Evolutionary conservation across 2,329 filamentous ascomycete species (phyloP), one percentile per base, ranked within the genome.

Genomic region (Alternaria consortialis): DNA sequence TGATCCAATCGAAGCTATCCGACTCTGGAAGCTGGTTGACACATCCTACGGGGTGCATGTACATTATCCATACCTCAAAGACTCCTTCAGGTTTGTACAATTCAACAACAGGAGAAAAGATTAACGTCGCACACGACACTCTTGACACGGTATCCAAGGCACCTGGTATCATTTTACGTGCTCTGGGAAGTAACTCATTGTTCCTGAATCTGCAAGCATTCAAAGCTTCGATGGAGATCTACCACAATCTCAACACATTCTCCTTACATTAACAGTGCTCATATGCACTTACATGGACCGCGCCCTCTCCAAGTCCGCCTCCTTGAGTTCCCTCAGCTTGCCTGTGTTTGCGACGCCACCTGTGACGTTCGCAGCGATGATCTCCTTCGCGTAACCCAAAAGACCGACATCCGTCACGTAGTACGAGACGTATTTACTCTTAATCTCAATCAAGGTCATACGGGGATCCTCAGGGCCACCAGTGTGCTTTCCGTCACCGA

Each of bases 401-500:
- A 71, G 53, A 1, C 72, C 71, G 5, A 77, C 73, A 11, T 77
- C 68, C n/a, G 72, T 74, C 61, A 76, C 64, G 69, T 80, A 82
- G 59, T 82, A 80, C 11, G 70, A 63, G 7, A 80, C 73, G 62
- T 81, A 80, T 58, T 76, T 76, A 6, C 74, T 69, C 70, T 80
- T 80, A 32, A 81, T 64, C 64, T 77, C 75, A 56, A 77, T 77
- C 20, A 77, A 56, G n/a, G 73, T 67, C 81, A 84, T 84, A 5
- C 83, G 68, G 13, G 83, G 83, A 64, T 85, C 83, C 17, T 83
- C 78, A 0, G 80, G 71, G 1, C 74, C 78, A 7, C 81, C 83
- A 58, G 77, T 78, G 58, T 85, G 83, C 40, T 80, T 80, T 8
- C 82, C 82, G 68, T 85, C 83, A 1, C 81, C 81, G 13, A 85